A percentile compares a stretch with the other conserved stretches of the same genome.
phyloP scores from a whole-genome alignment of 2,329 filamentous ascomycete genomes.

The Ophiosphaerella korrae region DNA sequence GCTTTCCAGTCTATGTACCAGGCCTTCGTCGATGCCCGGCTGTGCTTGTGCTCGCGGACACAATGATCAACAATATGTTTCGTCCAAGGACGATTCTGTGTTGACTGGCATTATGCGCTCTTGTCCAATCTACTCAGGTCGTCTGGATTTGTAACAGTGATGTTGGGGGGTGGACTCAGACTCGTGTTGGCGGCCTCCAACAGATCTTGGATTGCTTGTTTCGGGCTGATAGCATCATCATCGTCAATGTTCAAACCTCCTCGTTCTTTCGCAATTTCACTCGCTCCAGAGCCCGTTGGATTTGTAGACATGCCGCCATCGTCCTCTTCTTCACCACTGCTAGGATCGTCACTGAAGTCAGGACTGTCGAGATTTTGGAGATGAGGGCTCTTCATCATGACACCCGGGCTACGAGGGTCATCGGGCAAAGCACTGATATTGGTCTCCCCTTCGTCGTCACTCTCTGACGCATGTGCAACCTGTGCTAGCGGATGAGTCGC shows the following conservation, averaged over 20 bases:
- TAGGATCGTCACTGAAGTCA: constrained; percentile 42
- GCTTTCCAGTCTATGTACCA: too few species aligned
- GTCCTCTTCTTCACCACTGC: constrained; percentile 39
- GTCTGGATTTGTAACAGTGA: constrained; percentile 5
- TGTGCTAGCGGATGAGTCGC: constrained; percentile 37
- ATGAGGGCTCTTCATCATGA: constrained; percentile 49
- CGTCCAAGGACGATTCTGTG: neutral
- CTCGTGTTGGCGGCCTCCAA: constrained; percentile 2
- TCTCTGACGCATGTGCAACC: constrained; percentile 28
- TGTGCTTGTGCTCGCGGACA: neutral
- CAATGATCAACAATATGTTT: too few species aligned
- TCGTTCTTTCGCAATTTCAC: constrained; percentile 4
- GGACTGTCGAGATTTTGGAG: constrained; percentile 48
- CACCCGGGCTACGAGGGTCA: constrained; percentile 37
- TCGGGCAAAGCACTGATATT: constrained; percentile 19
- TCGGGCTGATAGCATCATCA: constrained; percentile 4
- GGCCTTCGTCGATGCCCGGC: neutral
- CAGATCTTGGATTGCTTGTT: constrained; percentile 1
- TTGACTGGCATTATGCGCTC: neutral
- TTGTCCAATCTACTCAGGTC: constrained; percentile 4
- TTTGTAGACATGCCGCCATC: constrained; percentile 29
- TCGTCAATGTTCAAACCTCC: constrained; percentile 1
- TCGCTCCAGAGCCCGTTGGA: constrained; percentile 3
- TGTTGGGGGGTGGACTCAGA: neutral
- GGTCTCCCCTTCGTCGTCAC: constrained; percentile 21